Evolutionary conservation across 2,329 filamentous ascomycete genomes (phyloP), one percentile per base, ranked within the genome.

Genomic region (Grosmannia clavigera): DNA sequence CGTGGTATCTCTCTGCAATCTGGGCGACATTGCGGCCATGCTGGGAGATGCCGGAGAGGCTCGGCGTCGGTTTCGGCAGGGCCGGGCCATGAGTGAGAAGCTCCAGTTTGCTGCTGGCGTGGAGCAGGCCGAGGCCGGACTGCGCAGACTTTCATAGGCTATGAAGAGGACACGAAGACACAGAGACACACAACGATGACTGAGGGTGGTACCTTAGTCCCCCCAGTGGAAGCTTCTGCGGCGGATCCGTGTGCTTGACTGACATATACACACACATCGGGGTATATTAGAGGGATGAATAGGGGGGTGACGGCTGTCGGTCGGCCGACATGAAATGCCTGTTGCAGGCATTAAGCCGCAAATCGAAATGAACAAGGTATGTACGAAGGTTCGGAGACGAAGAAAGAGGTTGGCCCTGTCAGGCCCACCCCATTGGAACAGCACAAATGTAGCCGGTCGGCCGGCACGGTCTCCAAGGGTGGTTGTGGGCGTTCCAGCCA

Each of bases 1-100:
- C 68, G 87, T 87, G 2, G 87, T 87, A 6, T 88, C 92, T 9
- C 84, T 88, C n/a, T 88, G 90, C 71, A 95, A 95, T 69, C 81
- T 96, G 58, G 92, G 85, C 29, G 88, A 95, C 67, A 86, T 96
- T 65, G 86, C 88, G 0, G 84, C 88, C 65, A 85, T 94, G 81
- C 74, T 85, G 62, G 86, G 87, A 1, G 80, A 88, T 66, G 67
- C 77, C 1, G 75, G 75, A 4, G 79, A 87, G 65, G 91, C 92
- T 1, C 79, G 79, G 66, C 78, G 77, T 66, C 81, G 81, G 68
- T 96, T 88, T 68, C 74, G 79, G 59, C 82, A 95, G 69, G 86
- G 88, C 11, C 79, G 82, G 59, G 78, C 78, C 25, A 70, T 92
- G 70, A 80, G 82, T 63, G 76, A 74, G 65, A 76, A 75, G 65